Evolutionary conservation across 306 rosid genomes (phyloP), one percentile per base, ranked within the genome.

Genomic region (Medicago arabica): DNA sequence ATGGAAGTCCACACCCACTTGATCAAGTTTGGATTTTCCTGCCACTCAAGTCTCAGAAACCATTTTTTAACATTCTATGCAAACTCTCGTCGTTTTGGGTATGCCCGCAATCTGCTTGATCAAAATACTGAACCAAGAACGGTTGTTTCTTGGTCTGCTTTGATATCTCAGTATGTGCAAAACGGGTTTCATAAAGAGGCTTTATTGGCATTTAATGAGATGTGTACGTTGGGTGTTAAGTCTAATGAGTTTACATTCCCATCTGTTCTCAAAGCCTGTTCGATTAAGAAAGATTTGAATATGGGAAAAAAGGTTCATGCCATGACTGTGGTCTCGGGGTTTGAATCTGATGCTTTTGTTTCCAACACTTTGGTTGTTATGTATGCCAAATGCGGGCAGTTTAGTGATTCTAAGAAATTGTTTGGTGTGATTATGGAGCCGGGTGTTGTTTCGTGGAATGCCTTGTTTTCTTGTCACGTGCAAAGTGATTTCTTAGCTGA

Each of bases 401-500:
- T 92, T 44, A 84, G 80, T 36, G 95, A 87, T 78, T 89, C 92
- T 11, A 87, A 85, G 85, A 90, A 64, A 57, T 69, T 88, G 68
- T 94, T 92, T 62, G 85, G 87, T 36, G 62, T 57, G n/a, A 88
- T 88, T 78, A 70, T 60, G 1, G 87, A 78, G 36, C 77, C 76
- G 25, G 85, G 79, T 78, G 95, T 94, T 67, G 88, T 94, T 44
- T 90, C 93, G 0, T 92, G 97, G 97, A 92, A 92, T 75, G 88
- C 89, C 0, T 74, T 94, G 83, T 84, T 94, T 80, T 91, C 96
- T 55, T 90, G 93, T 83, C 92, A 88, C 50, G 86, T 84, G 79
- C 96, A 85, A 75, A 78, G 88, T 53, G 83, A 82, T 74, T 82
- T 78, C 54, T 78, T 47, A 74, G 16, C n/a, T 34, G 92, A 90